Percentiles rank a stretch among this genome's conserved stretches.
phyloP scores from a whole-genome alignment of 108 stramenopile species.

The Cyclostephanos tholiformis region DNA sequence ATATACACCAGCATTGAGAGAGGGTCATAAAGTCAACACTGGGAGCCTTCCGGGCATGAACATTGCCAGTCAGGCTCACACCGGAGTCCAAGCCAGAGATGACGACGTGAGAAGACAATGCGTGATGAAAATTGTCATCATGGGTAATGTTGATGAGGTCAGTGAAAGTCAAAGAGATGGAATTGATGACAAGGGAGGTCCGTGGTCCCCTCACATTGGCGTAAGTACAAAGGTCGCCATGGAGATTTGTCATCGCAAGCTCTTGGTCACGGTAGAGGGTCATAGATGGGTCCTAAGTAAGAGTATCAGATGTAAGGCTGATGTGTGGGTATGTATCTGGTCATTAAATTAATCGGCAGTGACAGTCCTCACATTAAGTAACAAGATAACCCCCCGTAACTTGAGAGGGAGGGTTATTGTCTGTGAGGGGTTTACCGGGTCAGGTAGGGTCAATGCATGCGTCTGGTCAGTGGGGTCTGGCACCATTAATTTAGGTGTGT shows the following conservation, averaged over 20 bases:
- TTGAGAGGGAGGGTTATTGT: background rate
- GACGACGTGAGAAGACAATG: background rate
- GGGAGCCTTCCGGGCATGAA: background rate
- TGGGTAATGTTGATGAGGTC: background rate
- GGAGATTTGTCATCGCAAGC: slow-evolving; percentile 2
- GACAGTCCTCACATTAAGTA: background rate
- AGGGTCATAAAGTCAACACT: slow-evolving; percentile 8
- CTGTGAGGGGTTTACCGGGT: background rate
- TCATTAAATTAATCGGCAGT: background rate
- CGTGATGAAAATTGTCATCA: too few species aligned
- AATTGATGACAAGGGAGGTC: background rate
- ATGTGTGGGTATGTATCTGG: background rate
- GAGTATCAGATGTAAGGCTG: slow-evolving; percentile 6
- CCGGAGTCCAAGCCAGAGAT: background rate
- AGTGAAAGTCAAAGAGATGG: background rate
- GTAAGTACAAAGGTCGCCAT: background rate
- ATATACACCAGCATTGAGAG: slow-evolving; percentile 34
- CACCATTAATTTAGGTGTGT: slow-evolving; percentile 17
- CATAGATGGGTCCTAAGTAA: slow-evolving; percentile 8
- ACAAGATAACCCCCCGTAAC: background rate
- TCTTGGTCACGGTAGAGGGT: background rate
- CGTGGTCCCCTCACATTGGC: background rate
- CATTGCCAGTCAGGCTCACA: background rate
- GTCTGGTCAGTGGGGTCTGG: slow-evolving; percentile 7
- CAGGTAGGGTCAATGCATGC: slow-evolving; percentile 10